Evolutionary conservation across 1,284 basidiomycete species (phyloP).

Genomic region (Rhodofomes roseus): DNA sequence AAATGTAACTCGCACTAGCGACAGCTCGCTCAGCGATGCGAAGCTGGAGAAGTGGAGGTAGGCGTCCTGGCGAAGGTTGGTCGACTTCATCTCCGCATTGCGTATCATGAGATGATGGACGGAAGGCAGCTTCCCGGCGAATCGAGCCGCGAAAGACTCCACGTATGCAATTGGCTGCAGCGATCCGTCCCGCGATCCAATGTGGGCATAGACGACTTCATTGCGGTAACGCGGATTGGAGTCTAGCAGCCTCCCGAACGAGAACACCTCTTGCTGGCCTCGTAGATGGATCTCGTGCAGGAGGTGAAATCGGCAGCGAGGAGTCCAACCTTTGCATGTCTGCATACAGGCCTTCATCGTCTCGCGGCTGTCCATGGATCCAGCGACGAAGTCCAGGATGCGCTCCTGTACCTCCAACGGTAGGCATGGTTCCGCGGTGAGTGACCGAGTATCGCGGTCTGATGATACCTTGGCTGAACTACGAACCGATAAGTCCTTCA

Average conservation of each 20-base stretch:
- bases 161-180: background rate
- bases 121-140: background rate
- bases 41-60: background rate
- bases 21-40: background rate
- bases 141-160: background rate
- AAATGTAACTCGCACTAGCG: background rate
- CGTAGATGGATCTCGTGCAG: background rate
- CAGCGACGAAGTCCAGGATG: background rate
- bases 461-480: background rate
- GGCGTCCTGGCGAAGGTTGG: background rate
- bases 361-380: background rate
- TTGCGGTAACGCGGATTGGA: background rate
- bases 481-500: background rate
- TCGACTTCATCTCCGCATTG: background rate
- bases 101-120: background rate
- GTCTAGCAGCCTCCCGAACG: background rate
- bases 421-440: background rate
- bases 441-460: background rate
- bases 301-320: background rate
- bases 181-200: background rate
- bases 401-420: background rate
- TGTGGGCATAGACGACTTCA: background rate
- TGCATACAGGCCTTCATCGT: background rate
- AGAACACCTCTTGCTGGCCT: background rate
- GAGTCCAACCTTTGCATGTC: background rate